Conservation (phyloP, 257 asterid genomes). For the Solanum appendiculatum region DNA sequence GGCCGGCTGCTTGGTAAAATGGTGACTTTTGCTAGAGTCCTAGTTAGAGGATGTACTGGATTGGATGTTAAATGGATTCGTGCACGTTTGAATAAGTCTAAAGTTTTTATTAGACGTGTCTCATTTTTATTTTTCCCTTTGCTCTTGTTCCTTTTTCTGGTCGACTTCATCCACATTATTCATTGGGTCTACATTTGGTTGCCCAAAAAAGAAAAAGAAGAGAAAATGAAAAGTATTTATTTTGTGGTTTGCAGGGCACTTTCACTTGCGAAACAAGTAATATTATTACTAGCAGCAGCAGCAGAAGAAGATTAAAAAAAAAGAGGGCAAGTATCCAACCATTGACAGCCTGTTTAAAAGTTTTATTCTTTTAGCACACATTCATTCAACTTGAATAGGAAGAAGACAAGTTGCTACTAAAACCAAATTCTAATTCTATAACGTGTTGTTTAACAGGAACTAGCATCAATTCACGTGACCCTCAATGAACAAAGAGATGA, state of each 20-base stretch:
- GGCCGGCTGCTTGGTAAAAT: neutral
- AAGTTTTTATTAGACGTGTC: neutral
- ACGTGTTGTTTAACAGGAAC: constrained; percentile 6
- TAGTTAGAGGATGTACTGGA: neutral
- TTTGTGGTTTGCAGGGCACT: constrained; percentile 1
- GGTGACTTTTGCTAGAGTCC: neutral
- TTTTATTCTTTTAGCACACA: neutral
- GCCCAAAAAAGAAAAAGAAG: no score
- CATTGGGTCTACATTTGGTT: no score
- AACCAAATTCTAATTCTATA: no score
- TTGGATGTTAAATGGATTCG: neutral
- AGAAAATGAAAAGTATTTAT: no score
- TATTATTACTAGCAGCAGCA: neutral
- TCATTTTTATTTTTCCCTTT: no score
- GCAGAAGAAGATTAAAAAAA: constrained; percentile 1
- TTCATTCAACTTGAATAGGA: constrained; percentile 21
- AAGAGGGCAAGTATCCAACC: constrained; percentile 6
- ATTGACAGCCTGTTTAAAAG: neutral
- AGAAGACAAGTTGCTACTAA: constrained; percentile 19
- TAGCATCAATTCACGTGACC: constrained; percentile 13
- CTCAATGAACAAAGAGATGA: constrained; percentile 16
- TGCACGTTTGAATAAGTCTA: neutral
- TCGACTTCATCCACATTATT: no score
- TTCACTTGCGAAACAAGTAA: neutral
- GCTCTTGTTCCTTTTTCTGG: no score